These are phyloP conservation scores for Talaromyces proteolyticus DNA, from an alignment of 495 filamentous ascomycete genomes.

Conservation along the genomic window DNA sequence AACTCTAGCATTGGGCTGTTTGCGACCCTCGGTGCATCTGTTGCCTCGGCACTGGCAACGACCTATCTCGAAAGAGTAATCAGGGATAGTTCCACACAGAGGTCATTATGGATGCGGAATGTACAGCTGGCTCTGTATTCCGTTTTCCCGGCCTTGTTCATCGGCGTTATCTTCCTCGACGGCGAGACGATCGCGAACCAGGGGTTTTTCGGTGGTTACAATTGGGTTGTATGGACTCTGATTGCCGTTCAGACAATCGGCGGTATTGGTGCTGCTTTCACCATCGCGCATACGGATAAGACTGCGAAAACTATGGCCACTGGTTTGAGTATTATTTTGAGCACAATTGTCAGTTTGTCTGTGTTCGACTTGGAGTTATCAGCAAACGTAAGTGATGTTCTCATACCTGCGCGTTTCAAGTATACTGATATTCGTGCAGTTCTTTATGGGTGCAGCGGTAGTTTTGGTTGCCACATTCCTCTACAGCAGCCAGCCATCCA, in stretches of 20 bases:
- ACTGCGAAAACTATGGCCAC: conserved; percentile 90
- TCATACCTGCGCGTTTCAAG: no score
- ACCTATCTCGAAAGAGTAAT: conserved; percentile 95
- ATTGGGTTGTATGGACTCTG: conserved; percentile 81
- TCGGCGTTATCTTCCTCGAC: conserved; percentile 82
- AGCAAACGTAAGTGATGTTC: conserved; percentile 50
- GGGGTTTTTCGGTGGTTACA: conserved; percentile 93
- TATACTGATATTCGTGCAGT: no score
- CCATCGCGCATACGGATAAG: conserved; percentile 81
- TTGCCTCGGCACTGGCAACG: conserved; percentile 75
- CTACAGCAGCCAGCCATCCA: conserved; percentile 48
- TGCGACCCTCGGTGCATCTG: conserved; percentile 68
- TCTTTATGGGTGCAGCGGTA: conserved; percentile 67
- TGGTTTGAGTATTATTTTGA: conserved; percentile 81
- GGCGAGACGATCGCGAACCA: conserved; percentile 74
- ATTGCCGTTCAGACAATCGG: conserved; percentile 77
- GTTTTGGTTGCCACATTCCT: conserved; percentile 80
- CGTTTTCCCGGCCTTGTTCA: conserved; percentile 76
- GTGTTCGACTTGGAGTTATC: conserved; percentile 78
- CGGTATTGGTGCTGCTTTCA: conserved; percentile 76
- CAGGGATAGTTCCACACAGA: conserved; percentile 65
- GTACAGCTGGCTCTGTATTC: conserved; percentile 92
- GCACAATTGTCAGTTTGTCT: conserved; percentile 74
- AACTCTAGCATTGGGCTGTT: conserved; percentile 72
- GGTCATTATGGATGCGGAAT: conserved; percentile 87